Evolutionary conservation across 805 yeast species (phyloP).

Genomic region (Torulaspora microellipsoides): DNA sequence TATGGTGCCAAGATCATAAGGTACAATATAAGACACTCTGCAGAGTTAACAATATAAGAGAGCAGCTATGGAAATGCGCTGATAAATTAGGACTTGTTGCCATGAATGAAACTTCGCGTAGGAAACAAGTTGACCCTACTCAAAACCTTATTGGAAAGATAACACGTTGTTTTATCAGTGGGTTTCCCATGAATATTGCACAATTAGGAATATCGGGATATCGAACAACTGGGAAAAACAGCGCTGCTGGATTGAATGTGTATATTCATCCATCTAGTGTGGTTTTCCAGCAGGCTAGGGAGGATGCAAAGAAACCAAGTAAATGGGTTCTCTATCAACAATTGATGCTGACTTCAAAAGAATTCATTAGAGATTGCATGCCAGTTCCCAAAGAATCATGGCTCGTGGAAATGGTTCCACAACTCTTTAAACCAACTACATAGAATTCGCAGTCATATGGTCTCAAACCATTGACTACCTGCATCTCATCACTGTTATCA

Average conservation of each 20-base stretch:
- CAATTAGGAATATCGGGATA: slow-evolving; percentile 29
- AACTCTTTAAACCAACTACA: slow-evolving; percentile 32
- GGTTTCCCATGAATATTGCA: slow-evolving; percentile 33
- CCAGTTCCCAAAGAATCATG: slow-evolving; percentile 65
- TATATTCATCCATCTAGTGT: slow-evolving; percentile 83
- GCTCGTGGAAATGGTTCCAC: slow-evolving; percentile 73
- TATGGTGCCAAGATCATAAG: slow-evolving; percentile 85
- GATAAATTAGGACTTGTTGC: slow-evolving; percentile 31
- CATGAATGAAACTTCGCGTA: slow-evolving; percentile 14
- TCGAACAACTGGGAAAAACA: slow-evolving; percentile 26
- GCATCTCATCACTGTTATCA: no score
- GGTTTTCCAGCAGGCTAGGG: slow-evolving; percentile 38
- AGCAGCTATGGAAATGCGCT: slow-evolving; percentile 63
- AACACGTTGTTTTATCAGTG: slow-evolving; percentile 28
- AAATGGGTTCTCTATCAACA: slow-evolving; percentile 75
- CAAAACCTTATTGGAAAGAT: slow-evolving; percentile 12
- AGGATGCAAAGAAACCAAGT: slow-evolving; percentile 62
- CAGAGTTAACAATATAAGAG: slow-evolving; percentile 64
- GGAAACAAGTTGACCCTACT: slow-evolving; percentile 2
- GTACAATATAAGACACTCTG: slow-evolving; percentile 69
- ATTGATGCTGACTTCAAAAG: slow-evolving; percentile 76
- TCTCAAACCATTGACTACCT: no score
- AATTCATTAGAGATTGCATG: slow-evolving; percentile 80
- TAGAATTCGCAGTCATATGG: no score
- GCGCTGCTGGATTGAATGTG: slow-evolving; percentile 64